Conservation (phyloP, 768 basidiomycete species). For the Candolleomyces eurysporus region DNA sequence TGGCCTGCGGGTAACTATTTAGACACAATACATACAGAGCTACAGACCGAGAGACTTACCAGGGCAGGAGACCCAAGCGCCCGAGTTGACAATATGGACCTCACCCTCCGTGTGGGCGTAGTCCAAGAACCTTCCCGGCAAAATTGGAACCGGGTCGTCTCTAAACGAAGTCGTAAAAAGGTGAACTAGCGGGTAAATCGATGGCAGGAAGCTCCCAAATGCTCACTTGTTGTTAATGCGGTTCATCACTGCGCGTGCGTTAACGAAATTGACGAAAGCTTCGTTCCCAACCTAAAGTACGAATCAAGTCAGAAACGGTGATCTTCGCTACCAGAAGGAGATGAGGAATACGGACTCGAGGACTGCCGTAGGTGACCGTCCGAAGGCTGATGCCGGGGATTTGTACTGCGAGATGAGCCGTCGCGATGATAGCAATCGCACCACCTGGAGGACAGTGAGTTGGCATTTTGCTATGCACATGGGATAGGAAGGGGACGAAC, state of each 20-base stretch:
- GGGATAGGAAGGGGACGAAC: not conserved
- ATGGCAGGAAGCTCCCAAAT: not conserved
- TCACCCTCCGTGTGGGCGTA: slow-evolving; percentile 53
- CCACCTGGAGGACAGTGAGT: slow-evolving; percentile 44
- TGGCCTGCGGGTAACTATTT: slow-evolving; percentile 25
- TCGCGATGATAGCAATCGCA: slow-evolving; percentile 50
- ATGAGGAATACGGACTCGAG: slow-evolving; percentile 33
- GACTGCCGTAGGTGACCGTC: slow-evolving; percentile 35
- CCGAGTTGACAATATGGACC: slow-evolving; percentile 46
- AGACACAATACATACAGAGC: not conserved
- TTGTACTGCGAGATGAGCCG: slow-evolving; percentile 45
- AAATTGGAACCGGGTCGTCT: slow-evolving; percentile 49
- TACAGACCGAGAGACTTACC: slow-evolving; percentile 11
- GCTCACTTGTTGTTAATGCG: slow-evolving; percentile 39
- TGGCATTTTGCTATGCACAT: slow-evolving; percentile 8
- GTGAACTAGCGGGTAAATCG: not conserved
- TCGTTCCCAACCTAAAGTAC: slow-evolving; percentile 41
- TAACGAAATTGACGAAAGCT: slow-evolving; percentile 47
- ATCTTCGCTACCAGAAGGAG: slow-evolving; percentile 27
- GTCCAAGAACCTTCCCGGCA: slow-evolving; percentile 49
- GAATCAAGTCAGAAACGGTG: not conserved
- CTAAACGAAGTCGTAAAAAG: slow-evolving; percentile 2
- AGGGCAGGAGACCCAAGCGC: slow-evolving; percentile 34
- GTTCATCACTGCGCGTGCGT: slow-evolving; percentile 38
- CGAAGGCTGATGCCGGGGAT: slow-evolving; percentile 38